phyloP scores from a whole-genome alignment of 192 early-diverging fungal species.

The Umbelopsis vinacea region DNA sequence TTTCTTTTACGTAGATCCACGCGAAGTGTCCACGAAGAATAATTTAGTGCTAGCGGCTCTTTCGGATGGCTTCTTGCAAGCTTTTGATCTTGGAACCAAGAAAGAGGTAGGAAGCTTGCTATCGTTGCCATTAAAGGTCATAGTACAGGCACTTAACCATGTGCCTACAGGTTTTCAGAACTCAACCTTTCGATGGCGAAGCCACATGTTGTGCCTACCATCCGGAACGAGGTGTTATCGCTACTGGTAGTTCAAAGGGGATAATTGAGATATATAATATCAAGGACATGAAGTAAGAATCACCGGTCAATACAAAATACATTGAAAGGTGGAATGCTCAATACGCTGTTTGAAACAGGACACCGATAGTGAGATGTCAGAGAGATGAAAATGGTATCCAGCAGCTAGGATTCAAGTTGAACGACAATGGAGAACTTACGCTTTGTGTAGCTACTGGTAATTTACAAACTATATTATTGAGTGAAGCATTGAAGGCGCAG shows the following conservation, averaged over 20 bases:
- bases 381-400: slow-evolving; percentile 25
- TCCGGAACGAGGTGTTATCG: slow-evolving; percentile 35
- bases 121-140: neutral
- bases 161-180: slow-evolving; percentile 44
- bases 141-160: neutral
- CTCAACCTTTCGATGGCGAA: slow-evolving; percentile 33
- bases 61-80: slow-evolving; percentile 43
- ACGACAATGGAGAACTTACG: slow-evolving; percentile 6
- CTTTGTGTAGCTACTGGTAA: slow-evolving; percentile 30
- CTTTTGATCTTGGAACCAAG: slow-evolving; percentile 51
- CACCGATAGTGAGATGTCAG: slow-evolving; percentile 16
- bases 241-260: slow-evolving; percentile 49
- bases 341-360: neutral
- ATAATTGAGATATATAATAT: slow-evolving; percentile 51
- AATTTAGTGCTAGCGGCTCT: slow-evolving; percentile 48
- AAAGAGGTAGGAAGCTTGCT: slow-evolving; percentile 44
- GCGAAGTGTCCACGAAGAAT: slow-evolving; percentile 52
- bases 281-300: slow-evolving; percentile 44
- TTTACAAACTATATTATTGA: neutral
- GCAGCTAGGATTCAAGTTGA: slow-evolving; percentile 7
- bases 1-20: slow-evolving; percentile 34
- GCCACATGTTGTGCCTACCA: slow-evolving; percentile 45
- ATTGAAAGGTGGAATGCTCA: neutral
- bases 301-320: neutral
- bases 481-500: no score